Base-by-base conservation (phyloP, 306 rosid genomes). In the Boehmeria nivea region DNA sequence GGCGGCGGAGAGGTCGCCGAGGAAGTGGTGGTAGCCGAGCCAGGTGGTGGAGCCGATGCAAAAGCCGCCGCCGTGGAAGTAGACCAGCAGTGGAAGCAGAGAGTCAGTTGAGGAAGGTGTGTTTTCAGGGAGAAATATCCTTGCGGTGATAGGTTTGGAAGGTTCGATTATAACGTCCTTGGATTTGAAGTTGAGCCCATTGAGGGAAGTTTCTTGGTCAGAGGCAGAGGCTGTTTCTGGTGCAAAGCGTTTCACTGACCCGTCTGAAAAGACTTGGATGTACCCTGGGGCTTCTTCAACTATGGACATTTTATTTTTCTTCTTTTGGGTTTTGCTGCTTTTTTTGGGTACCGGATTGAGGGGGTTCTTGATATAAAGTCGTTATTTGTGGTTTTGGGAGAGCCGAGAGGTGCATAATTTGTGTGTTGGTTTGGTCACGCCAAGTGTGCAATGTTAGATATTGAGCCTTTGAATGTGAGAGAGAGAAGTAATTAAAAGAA, bases 41-140 rank as follows among this genome's bases (percentile, higher is more conserved):
- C 94, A 86, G 2, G 80, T 78, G 64, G 91, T 80, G 45, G 98
- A 84, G 73, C 94, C 98, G 19, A 84, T 72, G 83, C 96, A 84
- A 25, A 91, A 91, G 40, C 96, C 98, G 54, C 94, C 95, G 25
- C 94, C 98, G 23, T 91, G 95, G 67, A 82, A 91, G 64, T 87
- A 84, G 63, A 91, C 83, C 43, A 87, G 51, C 13, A 91, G 48
- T 15, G 95, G 91, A 11, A 87, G 76, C 45, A 1, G 39, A n/a
- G 28, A 57, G 24, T 14, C 37, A 18, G 0, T 58, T 46, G n/a
- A n/a, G 23, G 34, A 23, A 14, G 43, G 8, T 20, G 22, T 4
- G 11, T 13, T 0, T 3, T 39, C 23, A 1, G 97, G 95, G 60
- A 82, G 37, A 75, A 90, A 90, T 42, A 87, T 25, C 65, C 95